Conservation (phyloP, 1,139 yeast genomes). For the Magnusiomyces magnusii region DNA sequence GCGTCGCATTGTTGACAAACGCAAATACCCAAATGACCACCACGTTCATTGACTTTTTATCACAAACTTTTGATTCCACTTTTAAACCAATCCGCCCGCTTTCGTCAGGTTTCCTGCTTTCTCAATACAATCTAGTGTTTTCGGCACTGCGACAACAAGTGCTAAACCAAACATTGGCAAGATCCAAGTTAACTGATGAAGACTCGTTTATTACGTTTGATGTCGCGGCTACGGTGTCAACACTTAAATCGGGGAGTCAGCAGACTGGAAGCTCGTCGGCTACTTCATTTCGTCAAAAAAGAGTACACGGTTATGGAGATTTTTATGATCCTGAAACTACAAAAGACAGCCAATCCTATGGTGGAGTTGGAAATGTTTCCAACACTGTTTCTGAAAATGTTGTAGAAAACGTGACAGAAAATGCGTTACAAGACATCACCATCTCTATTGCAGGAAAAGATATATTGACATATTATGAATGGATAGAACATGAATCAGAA, state of each 20-base stretch:
- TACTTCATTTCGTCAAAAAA: neutral
- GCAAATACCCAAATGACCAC: neutral
- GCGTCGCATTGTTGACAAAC: neutral
- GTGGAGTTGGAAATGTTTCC: too few relatives aligned
- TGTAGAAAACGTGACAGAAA: neutral
- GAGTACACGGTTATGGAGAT: neutral
- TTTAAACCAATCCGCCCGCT: neutral
- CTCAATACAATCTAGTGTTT: neutral
- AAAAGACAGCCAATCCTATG: too few relatives aligned
- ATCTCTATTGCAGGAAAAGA: neutral
- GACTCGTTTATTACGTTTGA: neutral
- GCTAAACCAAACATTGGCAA: neutral
- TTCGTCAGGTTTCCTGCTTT: neutral
- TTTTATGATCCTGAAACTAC: too few relatives aligned
- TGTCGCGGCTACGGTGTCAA: neutral
- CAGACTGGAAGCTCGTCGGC: neutral
- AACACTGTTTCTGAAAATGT: neutral
- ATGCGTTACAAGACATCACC: constrained; percentile 1
- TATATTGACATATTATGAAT: neutral
- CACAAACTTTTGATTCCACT: neutral
- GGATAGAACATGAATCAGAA: neutral
- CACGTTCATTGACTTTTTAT: neutral
- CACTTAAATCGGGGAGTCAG: neutral
- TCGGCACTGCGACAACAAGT: neutral
- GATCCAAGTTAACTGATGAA: neutral